Conservation (phyloP, 2,329 filamentous ascomycete species). For the Ophiognomonia clavigignenti-juglandacearum region DNA sequence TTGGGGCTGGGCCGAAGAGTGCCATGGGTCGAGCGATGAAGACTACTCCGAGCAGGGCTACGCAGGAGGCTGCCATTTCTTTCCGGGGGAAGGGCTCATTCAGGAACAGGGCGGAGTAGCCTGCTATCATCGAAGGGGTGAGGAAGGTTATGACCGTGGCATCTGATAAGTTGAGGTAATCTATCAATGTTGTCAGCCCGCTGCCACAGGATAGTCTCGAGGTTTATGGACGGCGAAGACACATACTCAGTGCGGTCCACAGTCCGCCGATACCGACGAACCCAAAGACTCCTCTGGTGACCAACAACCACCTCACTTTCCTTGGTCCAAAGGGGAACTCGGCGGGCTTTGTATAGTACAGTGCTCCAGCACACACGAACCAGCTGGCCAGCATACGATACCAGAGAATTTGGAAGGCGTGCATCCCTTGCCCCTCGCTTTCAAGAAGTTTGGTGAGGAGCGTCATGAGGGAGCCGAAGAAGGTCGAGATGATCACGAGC, state of each 20-base stretch:
- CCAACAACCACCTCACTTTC: constrained; percentile 62
- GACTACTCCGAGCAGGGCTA: constrained; percentile 76
- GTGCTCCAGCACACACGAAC: constrained; percentile 62
- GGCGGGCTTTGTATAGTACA: constrained; percentile 65
- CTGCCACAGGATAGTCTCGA: neutral
- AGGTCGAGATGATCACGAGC: constrained; percentile 68
- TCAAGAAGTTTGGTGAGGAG: constrained; percentile 57
- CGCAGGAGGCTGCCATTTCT: constrained; percentile 70
- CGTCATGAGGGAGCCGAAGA: constrained; percentile 85
- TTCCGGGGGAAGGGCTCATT: constrained; percentile 73
- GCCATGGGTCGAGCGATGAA: constrained; percentile 70
- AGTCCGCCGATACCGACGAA: constrained; percentile 72
- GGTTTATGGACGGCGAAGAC: constrained; percentile 68
- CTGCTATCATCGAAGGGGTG: constrained; percentile 71
- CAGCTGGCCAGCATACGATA: constrained; percentile 72
- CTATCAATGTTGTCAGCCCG: constrained; percentile 39
- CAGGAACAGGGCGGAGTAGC: constrained; percentile 70
- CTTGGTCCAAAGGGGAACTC: constrained; percentile 66
- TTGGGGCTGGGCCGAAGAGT: constrained; percentile 2
- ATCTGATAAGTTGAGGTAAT: constrained; percentile 80
- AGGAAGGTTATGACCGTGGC: constrained; percentile 89
- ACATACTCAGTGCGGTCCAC: constrained; percentile 54
- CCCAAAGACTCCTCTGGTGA: constrained; percentile 64
- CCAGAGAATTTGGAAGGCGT: constrained; percentile 54
- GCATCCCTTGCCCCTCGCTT: constrained; percentile 8